phyloP scores from a whole-genome alignment of 2,329 filamentous ascomycete species.

The Amesomyces nigricolor region DNA sequence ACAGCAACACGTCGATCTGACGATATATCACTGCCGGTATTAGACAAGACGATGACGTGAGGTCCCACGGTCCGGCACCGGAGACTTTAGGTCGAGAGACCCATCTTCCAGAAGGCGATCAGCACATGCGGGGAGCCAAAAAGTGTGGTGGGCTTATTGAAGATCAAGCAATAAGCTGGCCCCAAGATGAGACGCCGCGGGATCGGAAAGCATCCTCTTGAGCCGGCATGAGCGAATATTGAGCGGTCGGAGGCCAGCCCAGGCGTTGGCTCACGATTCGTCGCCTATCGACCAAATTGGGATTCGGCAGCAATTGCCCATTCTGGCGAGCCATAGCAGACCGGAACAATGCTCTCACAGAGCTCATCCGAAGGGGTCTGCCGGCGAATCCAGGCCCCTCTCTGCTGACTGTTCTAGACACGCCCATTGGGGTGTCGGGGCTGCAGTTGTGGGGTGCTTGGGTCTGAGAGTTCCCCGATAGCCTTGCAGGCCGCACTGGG shows the following conservation, averaged over 20 bases:
- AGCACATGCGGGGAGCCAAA: background rate
- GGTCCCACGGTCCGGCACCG: background rate
- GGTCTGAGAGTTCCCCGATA: constrained; percentile 16
- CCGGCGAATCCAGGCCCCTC: too few species aligned
- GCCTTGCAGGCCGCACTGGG: constrained; percentile 13
- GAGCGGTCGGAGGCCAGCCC: background rate
- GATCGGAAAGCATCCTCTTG: too few species aligned
- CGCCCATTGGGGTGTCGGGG: too few species aligned
- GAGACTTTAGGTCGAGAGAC: background rate
- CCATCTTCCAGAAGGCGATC: background rate
- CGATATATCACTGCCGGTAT: background rate
- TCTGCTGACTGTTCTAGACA: too few species aligned
- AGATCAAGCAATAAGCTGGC: background rate
- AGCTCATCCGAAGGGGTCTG: too few species aligned
- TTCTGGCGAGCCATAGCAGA: too few species aligned
- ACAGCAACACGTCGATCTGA: background rate
- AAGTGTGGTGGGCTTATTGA: background rate
- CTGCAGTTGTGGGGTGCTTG: constrained; percentile 2
- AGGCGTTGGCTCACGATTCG: background rate
- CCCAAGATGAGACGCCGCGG: background rate
- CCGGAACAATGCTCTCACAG: too few species aligned
- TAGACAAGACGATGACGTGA: constrained; percentile 1
- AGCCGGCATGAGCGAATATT: background rate
- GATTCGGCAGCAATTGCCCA: too few species aligned
- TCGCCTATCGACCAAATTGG: too few species aligned